Percentiles rank a stretch among this genome's conserved stretches.
Evolutionary conservation across 768 basidiomycete species (phyloP).

Genomic region (Pleurotus giganteus): DNA sequence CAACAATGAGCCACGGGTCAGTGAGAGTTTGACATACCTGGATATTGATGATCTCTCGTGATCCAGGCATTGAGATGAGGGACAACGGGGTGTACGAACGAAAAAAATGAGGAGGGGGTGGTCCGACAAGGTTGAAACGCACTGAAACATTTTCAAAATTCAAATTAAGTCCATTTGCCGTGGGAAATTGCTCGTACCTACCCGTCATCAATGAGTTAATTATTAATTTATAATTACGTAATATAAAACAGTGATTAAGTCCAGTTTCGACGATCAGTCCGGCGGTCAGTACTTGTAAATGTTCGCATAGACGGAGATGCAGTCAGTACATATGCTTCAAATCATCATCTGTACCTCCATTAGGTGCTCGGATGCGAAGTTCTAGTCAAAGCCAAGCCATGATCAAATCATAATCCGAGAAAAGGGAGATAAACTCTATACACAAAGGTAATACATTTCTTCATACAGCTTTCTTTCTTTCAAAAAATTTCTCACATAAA

Average conservation of each 20-base stretch:
- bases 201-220: neutral
- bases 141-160: neutral
- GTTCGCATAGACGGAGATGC: too few species aligned
- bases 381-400: too few species aligned
- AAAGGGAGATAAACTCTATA: too few species aligned
- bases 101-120: slow-evolving; percentile 9
- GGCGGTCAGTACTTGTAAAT: neutral
- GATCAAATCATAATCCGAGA: too few species aligned
- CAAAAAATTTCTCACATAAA: too few species aligned
- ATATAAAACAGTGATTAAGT: neutral
- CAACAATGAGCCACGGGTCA: slow-evolving; percentile 9
- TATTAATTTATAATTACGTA: neutral
- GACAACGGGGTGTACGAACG: slow-evolving; percentile 5
- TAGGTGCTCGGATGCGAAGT: too few species aligned
- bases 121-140: neutral
- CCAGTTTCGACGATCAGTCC: neutral
- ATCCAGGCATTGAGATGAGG: slow-evolving; percentile 41
- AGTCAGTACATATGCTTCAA: too few species aligned
- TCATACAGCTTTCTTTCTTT: too few species aligned
- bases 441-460: too few species aligned
- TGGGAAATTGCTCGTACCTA: neutral
- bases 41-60: slow-evolving; percentile 80
- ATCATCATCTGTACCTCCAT: too few species aligned
- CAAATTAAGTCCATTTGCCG: neutral
- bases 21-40: slow-evolving; percentile 44